Base-by-base conservation (phyloP, 23 red algal genomes). In the Gracilaria gracilis region DNA sequence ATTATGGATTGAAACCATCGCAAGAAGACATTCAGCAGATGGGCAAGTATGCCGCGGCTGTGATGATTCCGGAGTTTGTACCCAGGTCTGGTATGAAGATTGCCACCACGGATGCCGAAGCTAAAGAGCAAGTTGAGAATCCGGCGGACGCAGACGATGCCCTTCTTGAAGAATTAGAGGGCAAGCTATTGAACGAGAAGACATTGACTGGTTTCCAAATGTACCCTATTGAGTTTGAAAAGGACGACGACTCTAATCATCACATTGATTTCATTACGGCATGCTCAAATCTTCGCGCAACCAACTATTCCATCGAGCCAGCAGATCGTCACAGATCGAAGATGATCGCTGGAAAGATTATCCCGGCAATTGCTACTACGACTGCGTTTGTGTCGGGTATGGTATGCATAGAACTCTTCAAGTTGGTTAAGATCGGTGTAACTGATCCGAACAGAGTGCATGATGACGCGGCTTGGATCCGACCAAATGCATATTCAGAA, bases 211-310 rank as follows among this genome's bases (percentile, higher is more conserved):
- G 90, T 15, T 91, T 94, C 47, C 81, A 87, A 61, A 70, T 98
- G 74, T 42, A 47, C 35, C 94, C 97, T 80, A 59, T 99, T n/a
- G 94, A 99, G 59, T 99, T 99, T 91, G 97, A 99, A 69, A 99
- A 99, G 61, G 97, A 99, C 86, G 94, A 96, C 81, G 97, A 99
- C 42, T 80, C 88, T 8, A 94, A 95, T 71, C 86, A 90, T 76
- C 93, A 99, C 85, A 96, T 99, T 91, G 97, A 95, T 58, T 96
- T 99, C 50, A 95, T 99, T 62, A 99, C 97, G 25, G 88, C 93
- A 9, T 95, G 93, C 67, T 93, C 87, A 46, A 99, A 99, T 76
- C 81, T 99, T 61, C 87, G 97, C 27, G 97, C 97, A 12, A 72
- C 80, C 24, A 99, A 99, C 73, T 99, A 99, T 55, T 88, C 81